Base-by-base conservation (phyloP, 495 filamentous ascomycete species). In the Staphylotrichum tortipilum region DNA sequence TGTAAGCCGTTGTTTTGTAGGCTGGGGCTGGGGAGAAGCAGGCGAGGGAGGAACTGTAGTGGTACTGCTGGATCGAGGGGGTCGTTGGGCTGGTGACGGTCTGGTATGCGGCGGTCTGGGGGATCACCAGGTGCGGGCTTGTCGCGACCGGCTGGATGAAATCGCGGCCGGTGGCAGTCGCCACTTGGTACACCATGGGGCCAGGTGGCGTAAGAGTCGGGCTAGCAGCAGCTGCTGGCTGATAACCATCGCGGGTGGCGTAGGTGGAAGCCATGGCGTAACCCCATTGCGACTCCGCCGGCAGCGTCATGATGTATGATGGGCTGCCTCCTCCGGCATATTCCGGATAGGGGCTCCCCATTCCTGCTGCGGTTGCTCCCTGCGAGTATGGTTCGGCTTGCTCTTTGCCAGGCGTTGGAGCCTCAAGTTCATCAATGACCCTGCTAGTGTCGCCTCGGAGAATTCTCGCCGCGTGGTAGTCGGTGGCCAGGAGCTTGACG, bases 401-500 rank as follows among this genome's bases (percentile, higher is more conserved):
- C 7, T 14, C 24, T 2, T 11, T 24, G 19, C 17, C n/a, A 7
- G 14, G 9, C 10, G 2, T 12, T 3, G 38, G 45, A 7, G 19
- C 4, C 3, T 35, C 33, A 14, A 17, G 34, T 10, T 47, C 35
- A 29, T 7, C 7, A 17, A 26, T 8, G 10, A 43, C 31, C 9
- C 47, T 45, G 10, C 26, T 36, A 15, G 6, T 11, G 26, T 50
- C 34, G 1, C 28, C 36, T 15, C 38, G 42, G 4, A 24, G 3
- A 14, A 47, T 36, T 5, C 30, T 35, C 11, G 3, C 15, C 1
- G 49, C 50, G 18, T 57, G 50, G 29, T 46, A 53, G 37, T 57
- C 55, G 9, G 17, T 47, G 11, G 36, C 29, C 6, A 35, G 29
- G n/a, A 57, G 39, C 36, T 50, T 50, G 41, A 53, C 50, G 7